A percentile compares a stretch with the other conserved stretches of the same genome.
These are phyloP conservation scores for Lentinula aciculospora DNA, from an alignment of 768 basidiomycete genomes.

Conservation along the genomic window DNA sequence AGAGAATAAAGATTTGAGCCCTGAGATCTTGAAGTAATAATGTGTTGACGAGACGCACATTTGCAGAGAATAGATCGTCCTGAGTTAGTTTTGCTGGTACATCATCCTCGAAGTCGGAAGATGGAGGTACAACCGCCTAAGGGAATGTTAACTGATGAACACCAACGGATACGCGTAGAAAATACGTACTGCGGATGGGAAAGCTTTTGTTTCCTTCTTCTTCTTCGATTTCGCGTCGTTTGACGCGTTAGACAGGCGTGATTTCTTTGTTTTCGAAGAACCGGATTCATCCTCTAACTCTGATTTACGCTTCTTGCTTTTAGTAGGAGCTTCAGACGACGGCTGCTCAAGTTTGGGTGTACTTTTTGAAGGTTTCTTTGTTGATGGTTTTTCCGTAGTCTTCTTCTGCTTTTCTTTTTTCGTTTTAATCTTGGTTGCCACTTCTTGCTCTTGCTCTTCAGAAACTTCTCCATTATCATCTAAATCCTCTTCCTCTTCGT, in stretches of 20 bases:
- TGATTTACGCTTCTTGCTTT: constrained; percentile 5
- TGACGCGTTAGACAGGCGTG: neutral
- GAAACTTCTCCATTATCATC: neutral
- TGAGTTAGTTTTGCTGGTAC: neutral
- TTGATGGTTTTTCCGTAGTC: neutral
- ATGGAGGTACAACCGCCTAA: constrained; percentile 24
- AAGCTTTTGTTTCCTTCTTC: constrained; percentile 17
- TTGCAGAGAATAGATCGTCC: neutral
- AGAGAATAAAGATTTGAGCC: neutral
- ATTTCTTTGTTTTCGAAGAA: constrained; percentile 4
- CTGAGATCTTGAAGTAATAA: neutral
- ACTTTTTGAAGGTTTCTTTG: neutral
- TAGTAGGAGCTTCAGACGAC: neutral
- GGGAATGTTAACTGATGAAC: constrained; percentile 11
- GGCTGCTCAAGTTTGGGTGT: neutral
- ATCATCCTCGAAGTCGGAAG: constrained; percentile 30
- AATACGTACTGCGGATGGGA: constrained; percentile 30
- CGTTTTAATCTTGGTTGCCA: neutral
- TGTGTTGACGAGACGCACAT: neutral
- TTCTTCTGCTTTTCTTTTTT: neutral
- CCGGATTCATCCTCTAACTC: neutral
- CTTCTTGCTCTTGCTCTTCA: neutral
- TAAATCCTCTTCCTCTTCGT: neutral
- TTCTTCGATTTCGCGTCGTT: neutral
- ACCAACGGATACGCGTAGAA: neutral